Conservation (phyloP, 352 stramenopile genomes). For the Globisporangium megalacanthum region DNA sequence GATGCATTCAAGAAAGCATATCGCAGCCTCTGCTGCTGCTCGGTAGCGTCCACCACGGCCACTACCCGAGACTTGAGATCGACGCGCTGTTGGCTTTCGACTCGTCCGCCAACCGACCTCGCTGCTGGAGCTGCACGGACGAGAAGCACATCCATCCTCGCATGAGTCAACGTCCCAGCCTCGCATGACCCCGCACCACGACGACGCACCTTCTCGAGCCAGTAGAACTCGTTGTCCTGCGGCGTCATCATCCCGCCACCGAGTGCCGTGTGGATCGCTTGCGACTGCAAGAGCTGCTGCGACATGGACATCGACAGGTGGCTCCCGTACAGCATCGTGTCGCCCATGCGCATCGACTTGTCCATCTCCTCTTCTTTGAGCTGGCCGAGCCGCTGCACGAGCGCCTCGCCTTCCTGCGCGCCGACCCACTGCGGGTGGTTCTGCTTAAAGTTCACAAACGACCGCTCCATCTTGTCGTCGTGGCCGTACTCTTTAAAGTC, state of each 20-base stretch:
- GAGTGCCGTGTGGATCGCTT: constrained; percentile 77
- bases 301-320: constrained; percentile 65
- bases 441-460: constrained; percentile 96
- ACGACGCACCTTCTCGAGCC: constrained; percentile 73
- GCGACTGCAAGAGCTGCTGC: constrained; percentile 83
- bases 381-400: constrained; percentile 62
- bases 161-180: neutral
- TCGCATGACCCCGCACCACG: neutral
- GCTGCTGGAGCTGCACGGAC: constrained; percentile 49
- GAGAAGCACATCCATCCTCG: constrained; percentile 9
- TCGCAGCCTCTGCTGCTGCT: neutral
- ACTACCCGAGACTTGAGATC: constrained; percentile 36
- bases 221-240: constrained; percentile 87
- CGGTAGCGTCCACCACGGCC: neutral
- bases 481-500: constrained; percentile 95
- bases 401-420: constrained; percentile 59
- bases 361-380: constrained; percentile 84
- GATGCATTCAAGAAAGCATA: neutral
- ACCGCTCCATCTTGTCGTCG: constrained; percentile 96
- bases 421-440: constrained; percentile 86
- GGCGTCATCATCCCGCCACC: constrained; percentile 34
- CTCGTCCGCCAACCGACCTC: constrained; percentile 36
- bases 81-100: constrained; percentile 39
- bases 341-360: constrained; percentile 78
- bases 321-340: constrained; percentile 77